Conservation (phyloP, 2,329 filamentous ascomycete species). For the Cytospora mali region DNA sequence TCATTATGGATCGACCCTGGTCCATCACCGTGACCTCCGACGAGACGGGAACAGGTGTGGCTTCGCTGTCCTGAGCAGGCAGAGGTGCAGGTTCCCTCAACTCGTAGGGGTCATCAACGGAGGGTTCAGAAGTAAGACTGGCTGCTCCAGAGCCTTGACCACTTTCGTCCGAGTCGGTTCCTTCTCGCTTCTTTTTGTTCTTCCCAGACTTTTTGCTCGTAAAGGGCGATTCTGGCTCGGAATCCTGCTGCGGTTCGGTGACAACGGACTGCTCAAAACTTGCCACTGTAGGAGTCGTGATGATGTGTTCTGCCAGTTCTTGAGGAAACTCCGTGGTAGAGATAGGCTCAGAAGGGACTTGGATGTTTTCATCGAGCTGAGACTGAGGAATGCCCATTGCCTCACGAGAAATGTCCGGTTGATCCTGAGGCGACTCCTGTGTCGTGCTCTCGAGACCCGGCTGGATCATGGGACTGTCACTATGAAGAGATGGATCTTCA, state of each 20-base stretch:
- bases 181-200: constrained; percentile 31
- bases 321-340: constrained; percentile 1
- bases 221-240: constrained; percentile 29
- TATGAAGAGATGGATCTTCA: background rate
- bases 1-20: background rate
- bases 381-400: background rate
- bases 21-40: background rate
- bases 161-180: constrained; percentile 15
- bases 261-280: background rate
- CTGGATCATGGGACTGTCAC: background rate
- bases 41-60: background rate
- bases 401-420: background rate
- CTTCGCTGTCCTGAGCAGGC: background rate
- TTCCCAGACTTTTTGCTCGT: constrained; percentile 42
- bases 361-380: background rate
- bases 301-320: background rate
- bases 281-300: background rate
- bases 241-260: constrained; percentile 27
- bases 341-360: background rate
- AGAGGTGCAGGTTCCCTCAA: background rate
- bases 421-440: background rate
- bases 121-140: constrained; percentile 10
- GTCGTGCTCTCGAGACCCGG: background rate
- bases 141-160: constrained; percentile 6
- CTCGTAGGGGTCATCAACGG: background rate